Percentiles rank a stretch among this genome's conserved stretches.
Evolutionary conservation across 768 basidiomycete genomes (phyloP).

Genomic region (Lactifluus echinatus): DNA sequence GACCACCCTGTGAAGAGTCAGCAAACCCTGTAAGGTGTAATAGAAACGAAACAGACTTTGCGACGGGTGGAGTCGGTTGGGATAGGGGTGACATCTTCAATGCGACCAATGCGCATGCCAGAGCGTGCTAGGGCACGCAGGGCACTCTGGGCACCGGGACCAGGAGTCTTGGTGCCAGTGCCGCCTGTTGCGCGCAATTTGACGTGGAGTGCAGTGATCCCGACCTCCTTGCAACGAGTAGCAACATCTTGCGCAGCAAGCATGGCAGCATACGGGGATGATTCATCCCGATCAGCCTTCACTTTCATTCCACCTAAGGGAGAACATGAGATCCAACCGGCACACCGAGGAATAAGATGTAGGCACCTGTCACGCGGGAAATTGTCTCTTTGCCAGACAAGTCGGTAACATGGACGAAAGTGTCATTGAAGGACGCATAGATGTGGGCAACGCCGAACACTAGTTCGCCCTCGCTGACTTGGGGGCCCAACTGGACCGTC

Average conservation of each 20-base stretch:
- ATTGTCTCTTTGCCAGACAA: constrained; percentile 98
- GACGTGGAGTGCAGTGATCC: constrained; percentile 97
- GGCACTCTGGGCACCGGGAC: constrained; percentile 96
- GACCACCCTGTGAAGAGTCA: constrained; percentile 71
- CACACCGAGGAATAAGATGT: constrained; percentile 22
- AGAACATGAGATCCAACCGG: not conserved
- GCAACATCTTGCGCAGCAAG: constrained; percentile 98
- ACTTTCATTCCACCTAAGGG: constrained; percentile 94
- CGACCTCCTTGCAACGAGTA: constrained; percentile 93
- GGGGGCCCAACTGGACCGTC: constrained; percentile 87
- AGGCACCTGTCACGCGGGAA: constrained; percentile 86
- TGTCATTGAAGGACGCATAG: constrained; percentile 99
- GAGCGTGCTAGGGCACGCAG: constrained; percentile 97
- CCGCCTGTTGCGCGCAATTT: constrained; percentile 98
- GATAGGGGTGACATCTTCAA: constrained; percentile 96
- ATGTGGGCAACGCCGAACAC: constrained; percentile 99
- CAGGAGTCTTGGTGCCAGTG: constrained; percentile 98
- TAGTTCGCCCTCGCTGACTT: constrained; percentile 92
- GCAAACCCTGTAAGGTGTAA: not conserved
- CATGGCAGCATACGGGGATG: constrained; percentile 96
- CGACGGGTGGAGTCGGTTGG: constrained; percentile 96
- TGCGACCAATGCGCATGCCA: constrained; percentile 96
- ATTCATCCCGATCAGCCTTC: constrained; percentile 99
- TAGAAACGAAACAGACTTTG: constrained; percentile 52
- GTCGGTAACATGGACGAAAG: constrained; percentile 99